Conservation (phyloP, 1,284 basidiomycete species). For the Stereum hirsutum region DNA sequence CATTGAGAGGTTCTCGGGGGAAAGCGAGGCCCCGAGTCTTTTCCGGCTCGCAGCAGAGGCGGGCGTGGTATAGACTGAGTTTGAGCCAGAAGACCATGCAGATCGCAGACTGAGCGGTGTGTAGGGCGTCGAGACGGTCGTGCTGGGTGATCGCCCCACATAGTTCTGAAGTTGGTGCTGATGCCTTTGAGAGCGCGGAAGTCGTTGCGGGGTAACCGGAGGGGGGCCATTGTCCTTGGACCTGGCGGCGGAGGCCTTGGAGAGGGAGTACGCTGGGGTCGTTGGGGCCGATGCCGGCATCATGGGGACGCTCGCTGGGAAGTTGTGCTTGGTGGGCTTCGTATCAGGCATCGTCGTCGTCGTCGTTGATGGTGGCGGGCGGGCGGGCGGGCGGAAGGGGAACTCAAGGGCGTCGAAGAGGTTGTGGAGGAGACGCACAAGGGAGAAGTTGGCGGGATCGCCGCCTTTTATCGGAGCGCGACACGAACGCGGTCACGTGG, state of each 20-base stretch:
- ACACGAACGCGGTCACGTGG: constrained; percentile 15
- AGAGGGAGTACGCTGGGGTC: constrained; percentile 31
- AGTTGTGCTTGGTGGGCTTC: constrained; percentile 9
- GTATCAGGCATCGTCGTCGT: constrained; percentile 9
- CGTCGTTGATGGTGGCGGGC: constrained; percentile 7
- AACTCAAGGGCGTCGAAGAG: constrained; percentile 7
- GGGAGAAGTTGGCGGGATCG: no score
- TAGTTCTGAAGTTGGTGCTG: constrained; percentile 20
- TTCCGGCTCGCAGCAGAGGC: constrained; percentile 27
- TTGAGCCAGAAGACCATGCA: constrained; percentile 36
- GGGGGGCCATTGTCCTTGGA: constrained; percentile 22
- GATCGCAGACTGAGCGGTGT: constrained; percentile 60
- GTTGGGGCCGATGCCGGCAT: constrained; percentile 35
- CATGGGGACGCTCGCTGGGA: constrained; percentile 18
- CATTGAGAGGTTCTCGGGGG: constrained; percentile 20
- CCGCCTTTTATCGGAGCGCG: constrained; percentile 10
- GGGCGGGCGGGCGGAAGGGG: constrained; percentile 5
- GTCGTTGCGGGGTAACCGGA: constrained; percentile 38
- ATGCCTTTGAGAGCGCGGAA: constrained; percentile 26
- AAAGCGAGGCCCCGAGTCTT: constrained; percentile 25
- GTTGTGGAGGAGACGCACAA: constrained; percentile 8
- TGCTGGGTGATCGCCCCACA: constrained; percentile 29
- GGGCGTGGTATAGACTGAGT: constrained; percentile 49
- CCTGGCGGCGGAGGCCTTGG: constrained; percentile 19
- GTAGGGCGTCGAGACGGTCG: constrained; percentile 45